These are phyloP conservation scores for Cutaneotrichosporon cavernicola DNA, from an alignment of 1,284 basidiomycete genomes.

Conservation along the genomic window DNA sequence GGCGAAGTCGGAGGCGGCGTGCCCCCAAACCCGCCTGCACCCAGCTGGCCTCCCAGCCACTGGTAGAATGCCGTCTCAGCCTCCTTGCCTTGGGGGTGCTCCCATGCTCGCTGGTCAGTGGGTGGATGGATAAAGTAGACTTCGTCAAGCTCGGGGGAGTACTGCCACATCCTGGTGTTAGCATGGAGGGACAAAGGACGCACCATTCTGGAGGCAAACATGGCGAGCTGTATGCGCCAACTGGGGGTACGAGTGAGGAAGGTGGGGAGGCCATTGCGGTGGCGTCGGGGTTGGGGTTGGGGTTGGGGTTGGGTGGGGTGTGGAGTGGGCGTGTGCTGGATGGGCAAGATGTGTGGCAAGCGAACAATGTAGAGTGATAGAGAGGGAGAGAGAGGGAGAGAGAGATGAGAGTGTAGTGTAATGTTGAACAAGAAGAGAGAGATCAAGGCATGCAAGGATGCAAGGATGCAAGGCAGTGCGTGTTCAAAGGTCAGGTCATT, in stretches of 20 bases:
- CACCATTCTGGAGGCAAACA: conserved; percentile 6
- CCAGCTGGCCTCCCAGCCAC: neutral
- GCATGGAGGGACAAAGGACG: neutral
- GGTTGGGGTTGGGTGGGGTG: neutral
- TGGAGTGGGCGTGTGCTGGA: too few relatives aligned
- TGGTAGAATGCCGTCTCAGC: conserved; percentile 6
- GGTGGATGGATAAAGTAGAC: conserved; percentile 3
- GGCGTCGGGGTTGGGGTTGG: neutral
- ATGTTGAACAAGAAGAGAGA: too few relatives aligned
- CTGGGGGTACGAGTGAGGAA: neutral
- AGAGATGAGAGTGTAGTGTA: too few relatives aligned
- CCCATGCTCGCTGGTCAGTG: neutral
- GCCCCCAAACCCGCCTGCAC: neutral
- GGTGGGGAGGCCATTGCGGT: neutral
- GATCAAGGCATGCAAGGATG: too few relatives aligned
- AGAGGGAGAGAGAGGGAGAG: too few relatives aligned
- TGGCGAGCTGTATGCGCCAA: neutral
- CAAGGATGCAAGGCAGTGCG: too few relatives aligned
- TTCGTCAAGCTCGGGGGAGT: conserved; percentile 3
- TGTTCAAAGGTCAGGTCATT: too few relatives aligned
- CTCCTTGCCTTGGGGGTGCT: neutral
- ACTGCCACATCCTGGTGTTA: conserved; percentile 5
- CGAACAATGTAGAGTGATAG: too few relatives aligned
- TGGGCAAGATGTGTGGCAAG: too few relatives aligned
- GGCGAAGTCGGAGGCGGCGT: neutral